These are phyloP conservation scores for Colletotrichum costaricense DNA, from an alignment of 2,329 filamentous ascomycete species.

Conservation along the genomic window DNA sequence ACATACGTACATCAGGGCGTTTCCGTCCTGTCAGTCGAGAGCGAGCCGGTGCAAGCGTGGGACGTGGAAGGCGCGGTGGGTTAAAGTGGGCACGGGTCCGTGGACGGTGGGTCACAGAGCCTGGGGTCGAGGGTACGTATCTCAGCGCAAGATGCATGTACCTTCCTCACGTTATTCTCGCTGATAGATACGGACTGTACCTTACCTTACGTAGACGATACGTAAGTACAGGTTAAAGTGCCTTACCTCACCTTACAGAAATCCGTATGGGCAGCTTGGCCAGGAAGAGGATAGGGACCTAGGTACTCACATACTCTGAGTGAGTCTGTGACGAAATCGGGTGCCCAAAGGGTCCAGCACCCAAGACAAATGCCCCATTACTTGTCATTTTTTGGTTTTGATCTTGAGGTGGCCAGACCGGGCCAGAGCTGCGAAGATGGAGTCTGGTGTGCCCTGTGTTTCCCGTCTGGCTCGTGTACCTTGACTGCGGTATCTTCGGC, in stretches of 20 bases:
- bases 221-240: neutral
- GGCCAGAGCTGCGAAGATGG: neutral
- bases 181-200: too few relatives aligned
- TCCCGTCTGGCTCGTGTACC: neutral
- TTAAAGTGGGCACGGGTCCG: neutral
- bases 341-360: neutral
- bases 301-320: too few relatives aligned
- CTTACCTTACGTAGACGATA: neutral
- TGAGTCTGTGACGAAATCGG: neutral
- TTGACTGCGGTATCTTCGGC: neutral
- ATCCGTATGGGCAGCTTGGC: neutral
- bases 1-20: neutral
- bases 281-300: neutral
- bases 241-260: neutral
- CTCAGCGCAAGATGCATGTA: neutral
- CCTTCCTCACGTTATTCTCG: too few relatives aligned
- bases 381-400: neutral
- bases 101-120: neutral
- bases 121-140: neutral
- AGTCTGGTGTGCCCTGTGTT: neutral
- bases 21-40: neutral
- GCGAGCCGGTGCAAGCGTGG: constrained; percentile 1
- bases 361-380: neutral
- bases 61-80: neutral
- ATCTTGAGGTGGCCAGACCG: neutral